Conservation (phyloP, 768 basidiomycete species). For the Leccinum subgranulosum region DNA sequence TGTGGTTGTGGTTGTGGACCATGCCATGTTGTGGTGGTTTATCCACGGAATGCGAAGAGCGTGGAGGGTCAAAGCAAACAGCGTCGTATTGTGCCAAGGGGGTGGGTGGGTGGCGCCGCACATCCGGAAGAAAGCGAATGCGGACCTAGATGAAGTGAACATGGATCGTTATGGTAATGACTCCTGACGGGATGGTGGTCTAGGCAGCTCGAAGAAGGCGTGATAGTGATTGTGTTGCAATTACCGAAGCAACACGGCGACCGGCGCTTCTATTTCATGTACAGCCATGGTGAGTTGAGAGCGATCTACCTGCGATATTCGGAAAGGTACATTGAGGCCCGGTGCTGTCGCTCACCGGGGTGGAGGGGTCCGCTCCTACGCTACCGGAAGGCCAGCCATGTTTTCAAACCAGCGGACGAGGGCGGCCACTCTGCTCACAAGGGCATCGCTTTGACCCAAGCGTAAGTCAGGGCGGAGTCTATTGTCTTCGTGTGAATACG, state of each 20-base stretch:
- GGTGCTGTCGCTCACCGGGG: constrained; percentile 15
- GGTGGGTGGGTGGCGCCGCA: constrained; percentile 6
- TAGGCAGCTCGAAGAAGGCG: constrained; percentile 17
- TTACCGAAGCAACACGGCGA: constrained; percentile 26
- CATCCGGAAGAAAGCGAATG: constrained; percentile 9
- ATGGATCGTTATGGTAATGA: constrained; percentile 16
- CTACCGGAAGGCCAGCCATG: constrained; percentile 56
- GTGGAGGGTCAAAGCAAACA: constrained; percentile 8
- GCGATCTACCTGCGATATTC: constrained; percentile 12
- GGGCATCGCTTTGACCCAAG: constrained; percentile 64
- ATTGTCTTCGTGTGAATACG: constrained; percentile 55
- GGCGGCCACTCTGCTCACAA: constrained; percentile 61
- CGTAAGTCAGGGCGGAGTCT: constrained; percentile 69
- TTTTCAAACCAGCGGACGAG: constrained; percentile 70
- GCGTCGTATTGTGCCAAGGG: constrained; percentile 18
- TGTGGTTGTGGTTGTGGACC: constrained; percentile 8
- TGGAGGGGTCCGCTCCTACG: constrained; percentile 6
- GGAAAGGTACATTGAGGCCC: neutral
- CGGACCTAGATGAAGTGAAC: constrained; percentile 7
- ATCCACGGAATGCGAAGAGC: constrained; percentile 16
- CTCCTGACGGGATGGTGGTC: constrained; percentile 9
- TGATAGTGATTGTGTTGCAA: constrained; percentile 20
- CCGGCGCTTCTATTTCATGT: constrained; percentile 24
- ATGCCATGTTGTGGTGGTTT: constrained; percentile 19
- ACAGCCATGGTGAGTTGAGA: constrained; percentile 20